Evolutionary conservation across 2,329 filamentous ascomycete species (phyloP), one percentile per base, ranked within the genome.

Genomic region (Aspergillus bombycis): DNA sequence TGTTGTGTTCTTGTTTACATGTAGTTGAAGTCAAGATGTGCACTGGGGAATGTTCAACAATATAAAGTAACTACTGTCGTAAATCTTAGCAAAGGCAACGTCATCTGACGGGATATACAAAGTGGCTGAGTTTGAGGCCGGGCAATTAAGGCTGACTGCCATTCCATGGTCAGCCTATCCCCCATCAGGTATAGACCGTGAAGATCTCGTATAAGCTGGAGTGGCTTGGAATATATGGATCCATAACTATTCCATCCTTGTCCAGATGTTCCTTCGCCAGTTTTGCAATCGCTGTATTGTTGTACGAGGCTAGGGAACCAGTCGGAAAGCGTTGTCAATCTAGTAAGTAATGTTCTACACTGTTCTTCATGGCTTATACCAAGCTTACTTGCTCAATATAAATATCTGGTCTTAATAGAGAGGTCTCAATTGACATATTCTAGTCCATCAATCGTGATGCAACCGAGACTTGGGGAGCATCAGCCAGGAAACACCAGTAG

Each of bases 401-500:
- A 14, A 36, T 14, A 36, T 36, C 8, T 3, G 9, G 30, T 14
- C 11, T 36, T 32, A 2, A 14, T 36, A 34, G 1, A 34, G 14
- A 16, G 34, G 34, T 12, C 12, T 14, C 14, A 16, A 16, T 16
- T 2, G 12, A 19, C 36, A 16, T 2, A 19, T 7, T 19, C 6
- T 19, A 38, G 14, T 19, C 45, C 23, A 19, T 62, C 63, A 73
- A 48, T 73, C 71, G 26, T 65, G 67, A 63, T 72, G 71, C 10
- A 70, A 59, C 16, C 54, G 63, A 6, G 63, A 45, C 55, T 69
- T 74, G 1, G 74, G 74, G 1, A 75, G 52, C 11, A 85, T 69
- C 14, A 83, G 62, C 84, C 84, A 86, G 11, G 76, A 79, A 8
- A 83, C 64, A 0, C 76, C 78, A n/a, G 81, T 84, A 0, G 81